Evolutionary conservation across 257 asterid genomes (phyloP).

Genomic region (Striga asiatica): DNA sequence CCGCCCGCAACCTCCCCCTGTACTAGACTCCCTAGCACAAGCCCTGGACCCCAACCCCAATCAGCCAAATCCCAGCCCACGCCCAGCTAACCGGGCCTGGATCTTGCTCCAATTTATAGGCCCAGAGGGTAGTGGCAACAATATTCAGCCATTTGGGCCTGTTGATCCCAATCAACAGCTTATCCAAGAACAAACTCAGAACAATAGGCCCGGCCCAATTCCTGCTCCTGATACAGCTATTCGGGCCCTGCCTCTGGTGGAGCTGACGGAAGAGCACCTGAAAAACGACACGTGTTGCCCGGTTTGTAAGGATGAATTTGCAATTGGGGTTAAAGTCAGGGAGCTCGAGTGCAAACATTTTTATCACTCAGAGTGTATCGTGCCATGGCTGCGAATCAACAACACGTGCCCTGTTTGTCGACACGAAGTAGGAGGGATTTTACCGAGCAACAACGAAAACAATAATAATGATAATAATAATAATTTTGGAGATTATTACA

Average conservation of each 20-base stretch:
- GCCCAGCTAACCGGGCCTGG: constrained; percentile 24
- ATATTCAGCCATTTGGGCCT: constrained; percentile 26
- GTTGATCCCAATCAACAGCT: constrained; percentile 13
- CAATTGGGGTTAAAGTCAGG: constrained; percentile 40
- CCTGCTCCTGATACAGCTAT: constrained; percentile 31
- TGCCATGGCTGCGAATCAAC: constrained; percentile 69
- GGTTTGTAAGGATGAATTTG: constrained; percentile 82
- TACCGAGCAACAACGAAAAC: background rate
- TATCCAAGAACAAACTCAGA: constrained; percentile 26
- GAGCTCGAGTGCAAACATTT: constrained; percentile 82
- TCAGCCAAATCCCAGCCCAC: background rate
- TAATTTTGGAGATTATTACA: background rate
- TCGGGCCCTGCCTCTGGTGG: constrained; percentile 37
- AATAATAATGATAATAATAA: background rate
- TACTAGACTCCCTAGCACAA: constrained; percentile 40
- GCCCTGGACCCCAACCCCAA: constrained; percentile 38
- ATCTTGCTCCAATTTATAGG: constrained; percentile 53
- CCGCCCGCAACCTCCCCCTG: constrained; percentile 28
- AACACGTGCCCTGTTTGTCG: constrained; percentile 89
- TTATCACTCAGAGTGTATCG: constrained; percentile 61
- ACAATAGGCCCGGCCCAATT: constrained; percentile 35
- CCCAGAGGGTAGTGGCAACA: constrained; percentile 17
- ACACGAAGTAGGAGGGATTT: constrained; percentile 29
- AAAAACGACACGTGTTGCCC: constrained; percentile 47
- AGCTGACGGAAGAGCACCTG: constrained; percentile 27